phyloP scores from a whole-genome alignment of 176 grass and related monocot species.

The Raddia distichophylla region DNA sequence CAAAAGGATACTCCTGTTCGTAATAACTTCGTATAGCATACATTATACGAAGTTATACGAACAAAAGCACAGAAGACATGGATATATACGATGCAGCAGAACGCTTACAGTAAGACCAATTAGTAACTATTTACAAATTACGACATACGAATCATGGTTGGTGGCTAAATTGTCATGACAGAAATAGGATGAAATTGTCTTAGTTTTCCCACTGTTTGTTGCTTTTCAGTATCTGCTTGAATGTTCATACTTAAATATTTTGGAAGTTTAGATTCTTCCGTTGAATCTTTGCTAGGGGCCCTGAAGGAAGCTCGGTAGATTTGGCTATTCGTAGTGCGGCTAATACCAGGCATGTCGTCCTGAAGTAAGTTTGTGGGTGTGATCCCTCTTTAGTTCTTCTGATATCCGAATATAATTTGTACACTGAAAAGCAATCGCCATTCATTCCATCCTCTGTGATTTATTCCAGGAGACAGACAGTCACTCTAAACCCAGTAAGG shows the following conservation, averaged over 20 bases:
- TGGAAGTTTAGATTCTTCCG: background rate
- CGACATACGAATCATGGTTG: background rate
- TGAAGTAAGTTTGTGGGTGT: conserved; percentile 61
- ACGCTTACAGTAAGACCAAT: conserved; percentile 68
- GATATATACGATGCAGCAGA: conserved; percentile 97
- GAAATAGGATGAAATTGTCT: conserved; percentile 2
- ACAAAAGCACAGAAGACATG: too few relatives aligned
- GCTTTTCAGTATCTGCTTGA: background rate
- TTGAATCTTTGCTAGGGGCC: conserved; percentile 59
- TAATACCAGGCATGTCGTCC: conserved; percentile 57
- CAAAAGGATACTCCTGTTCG: too few relatives aligned
- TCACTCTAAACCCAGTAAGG: conserved; percentile 82
- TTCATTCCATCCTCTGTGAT: background rate
- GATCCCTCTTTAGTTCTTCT: conserved; percentile 19
- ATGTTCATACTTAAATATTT: conserved; percentile 16
- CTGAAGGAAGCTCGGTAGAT: conserved; percentile 86
- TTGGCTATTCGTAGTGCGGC: conserved; percentile 73
- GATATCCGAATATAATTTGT: background rate
- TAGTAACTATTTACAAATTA: conserved; percentile 2
- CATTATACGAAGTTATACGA: too few relatives aligned
- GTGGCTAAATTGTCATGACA: conserved; percentile 1
- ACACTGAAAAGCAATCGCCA: background rate
- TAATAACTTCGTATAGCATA: too few relatives aligned
- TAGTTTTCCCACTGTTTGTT: background rate
- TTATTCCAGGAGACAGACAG: conserved; percentile 72